phyloP scores from a whole-genome alignment of 2,329 filamentous ascomycete species.

The Pyrenochaeta sp. region DNA sequence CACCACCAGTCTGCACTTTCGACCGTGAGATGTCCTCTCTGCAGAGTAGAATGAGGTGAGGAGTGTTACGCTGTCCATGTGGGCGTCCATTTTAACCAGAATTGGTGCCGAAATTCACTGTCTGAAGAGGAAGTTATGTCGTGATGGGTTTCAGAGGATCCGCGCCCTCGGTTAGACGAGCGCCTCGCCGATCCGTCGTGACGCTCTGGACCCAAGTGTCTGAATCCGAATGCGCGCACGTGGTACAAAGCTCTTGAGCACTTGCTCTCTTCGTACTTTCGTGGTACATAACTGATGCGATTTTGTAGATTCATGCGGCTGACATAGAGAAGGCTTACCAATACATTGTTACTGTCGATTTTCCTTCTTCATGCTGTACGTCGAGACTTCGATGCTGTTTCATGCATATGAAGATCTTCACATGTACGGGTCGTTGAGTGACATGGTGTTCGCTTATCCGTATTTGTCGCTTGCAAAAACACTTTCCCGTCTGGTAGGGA shows the following conservation, averaged over 20 bases:
- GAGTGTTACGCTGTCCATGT: background rate
- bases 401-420: background rate
- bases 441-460: background rate
- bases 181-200: background rate
- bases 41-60: background rate
- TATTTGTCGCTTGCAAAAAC: background rate
- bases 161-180: slow-evolving; percentile 1
- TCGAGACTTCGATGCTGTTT: background rate
- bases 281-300: background rate
- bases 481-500: background rate
- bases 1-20: background rate
- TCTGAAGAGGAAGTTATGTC: background rate
- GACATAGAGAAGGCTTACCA: background rate
- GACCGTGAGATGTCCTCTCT: background rate
- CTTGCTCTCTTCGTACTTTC: background rate
- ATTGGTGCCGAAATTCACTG: background rate
- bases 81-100: background rate
- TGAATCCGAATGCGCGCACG: slow-evolving; percentile 8
- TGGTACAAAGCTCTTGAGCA: background rate
- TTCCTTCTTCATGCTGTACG: background rate
- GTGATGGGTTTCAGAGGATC: background rate
- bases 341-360: background rate
- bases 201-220: slow-evolving; percentile 2
- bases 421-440: background rate
- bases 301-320: background rate